Conservation (phyloP, 306 rosid genomes). For the Vigna mungo region DNA sequence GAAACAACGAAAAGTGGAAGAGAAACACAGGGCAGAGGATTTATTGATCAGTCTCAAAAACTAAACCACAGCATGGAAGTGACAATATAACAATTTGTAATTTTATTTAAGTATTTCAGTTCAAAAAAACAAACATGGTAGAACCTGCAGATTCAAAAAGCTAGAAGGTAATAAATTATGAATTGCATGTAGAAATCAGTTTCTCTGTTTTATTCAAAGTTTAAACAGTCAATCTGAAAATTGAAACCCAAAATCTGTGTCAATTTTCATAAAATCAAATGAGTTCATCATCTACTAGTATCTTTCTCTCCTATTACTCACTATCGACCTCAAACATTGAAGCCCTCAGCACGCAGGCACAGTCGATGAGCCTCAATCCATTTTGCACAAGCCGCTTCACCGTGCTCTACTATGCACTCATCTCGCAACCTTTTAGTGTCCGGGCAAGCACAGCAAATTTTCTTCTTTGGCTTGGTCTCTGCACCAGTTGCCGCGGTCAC, state of each 20-base stretch:
- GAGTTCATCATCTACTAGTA: background rate
- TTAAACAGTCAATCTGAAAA: constrained; percentile 23
- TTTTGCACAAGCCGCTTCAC: constrained; percentile 78
- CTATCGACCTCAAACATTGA: constrained; percentile 63
- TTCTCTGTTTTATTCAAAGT: constrained; percentile 42
- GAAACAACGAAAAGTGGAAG: background rate
- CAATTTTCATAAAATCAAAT: background rate
- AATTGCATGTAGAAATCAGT: constrained; percentile 44
- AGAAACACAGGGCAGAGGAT: background rate
- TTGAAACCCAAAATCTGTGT: constrained; percentile 36
- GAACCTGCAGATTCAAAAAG: constrained; percentile 38
- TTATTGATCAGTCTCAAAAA: background rate
- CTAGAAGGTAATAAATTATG: constrained; percentile 25
- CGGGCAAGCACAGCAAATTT: constrained; percentile 90
- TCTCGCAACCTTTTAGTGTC: constrained; percentile 79
- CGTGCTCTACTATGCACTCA: constrained; percentile 92
- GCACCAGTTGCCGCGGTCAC: constrained; percentile 21
- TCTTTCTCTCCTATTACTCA: background rate
- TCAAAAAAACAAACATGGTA: constrained; percentile 16
- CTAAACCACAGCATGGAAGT: background rate
- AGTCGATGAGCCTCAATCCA: constrained; percentile 88
- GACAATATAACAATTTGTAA: background rate
- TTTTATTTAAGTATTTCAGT: constrained; percentile 20
- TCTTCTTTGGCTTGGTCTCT: constrained; percentile 79
- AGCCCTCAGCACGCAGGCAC: constrained; percentile 92